Conservation (phyloP, 345 rosid species). For the Euphorbia pulcherrima region DNA sequence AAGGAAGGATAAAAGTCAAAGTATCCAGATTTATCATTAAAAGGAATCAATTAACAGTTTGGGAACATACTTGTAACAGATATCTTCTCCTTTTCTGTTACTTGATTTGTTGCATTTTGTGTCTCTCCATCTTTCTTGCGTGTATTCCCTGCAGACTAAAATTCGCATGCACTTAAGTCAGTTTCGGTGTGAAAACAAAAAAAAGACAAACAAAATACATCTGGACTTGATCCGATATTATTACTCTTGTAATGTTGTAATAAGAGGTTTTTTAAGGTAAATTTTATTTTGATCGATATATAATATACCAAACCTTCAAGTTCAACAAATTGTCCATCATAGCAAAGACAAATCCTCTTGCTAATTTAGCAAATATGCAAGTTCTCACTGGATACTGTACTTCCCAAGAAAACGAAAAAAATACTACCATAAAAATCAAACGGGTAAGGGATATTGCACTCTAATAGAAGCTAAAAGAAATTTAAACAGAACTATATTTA, state of each 20-base stretch:
- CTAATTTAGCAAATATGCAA: background rate
- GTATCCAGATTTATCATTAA: background rate
- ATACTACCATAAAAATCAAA: background rate
- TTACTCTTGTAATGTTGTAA: background rate
- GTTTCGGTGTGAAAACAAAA: background rate
- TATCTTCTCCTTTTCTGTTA: conserved; percentile 36
- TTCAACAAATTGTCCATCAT: background rate
- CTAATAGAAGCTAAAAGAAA: background rate
- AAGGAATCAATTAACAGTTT: background rate
- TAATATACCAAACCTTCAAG: background rate
- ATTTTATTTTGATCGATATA: no score
- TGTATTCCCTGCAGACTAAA: conserved; percentile 79
- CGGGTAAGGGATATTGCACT: background rate
- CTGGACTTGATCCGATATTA: background rate
- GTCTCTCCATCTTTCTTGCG: conserved; percentile 48
- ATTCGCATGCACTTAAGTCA: conserved; percentile 11
- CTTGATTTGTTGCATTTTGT: conserved; percentile 32
- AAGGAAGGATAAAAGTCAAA: background rate
- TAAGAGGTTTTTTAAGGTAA: background rate
- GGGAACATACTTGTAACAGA: conserved; percentile 40
- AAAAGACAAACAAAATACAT: background rate
- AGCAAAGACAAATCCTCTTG: background rate
- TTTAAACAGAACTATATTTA: background rate
- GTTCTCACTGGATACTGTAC: background rate
- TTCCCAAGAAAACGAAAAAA: no score